Evolutionary conservation across 768 basidiomycete genomes (phyloP).

Genomic region (Rhizopogon roseolus): DNA sequence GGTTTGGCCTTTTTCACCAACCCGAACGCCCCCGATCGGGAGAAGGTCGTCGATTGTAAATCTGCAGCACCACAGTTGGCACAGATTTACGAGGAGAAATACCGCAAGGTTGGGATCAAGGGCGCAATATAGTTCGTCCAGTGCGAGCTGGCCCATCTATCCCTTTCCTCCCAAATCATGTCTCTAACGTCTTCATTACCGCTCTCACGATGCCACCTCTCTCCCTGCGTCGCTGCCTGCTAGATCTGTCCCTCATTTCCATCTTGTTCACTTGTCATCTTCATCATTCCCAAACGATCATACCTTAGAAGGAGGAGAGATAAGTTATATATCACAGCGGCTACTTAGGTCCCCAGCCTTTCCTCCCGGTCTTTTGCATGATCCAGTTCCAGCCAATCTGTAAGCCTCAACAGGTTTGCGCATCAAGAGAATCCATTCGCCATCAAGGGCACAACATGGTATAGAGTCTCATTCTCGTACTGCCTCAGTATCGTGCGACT

Average conservation of each 20-base stretch:
- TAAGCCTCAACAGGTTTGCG: neutral
- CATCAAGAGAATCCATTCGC: neutral
- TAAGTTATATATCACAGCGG: slow-evolving; percentile 1
- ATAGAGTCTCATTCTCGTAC: neutral
- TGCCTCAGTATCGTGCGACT: neutral
- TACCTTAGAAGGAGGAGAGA: slow-evolving; percentile 1
- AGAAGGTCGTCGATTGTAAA: slow-evolving; percentile 73
- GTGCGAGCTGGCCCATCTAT: neutral
- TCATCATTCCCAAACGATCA: neutral
- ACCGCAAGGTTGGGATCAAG: slow-evolving; percentile 84
- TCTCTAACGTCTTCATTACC: slow-evolving; percentile 11
- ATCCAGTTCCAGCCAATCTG: neutral
- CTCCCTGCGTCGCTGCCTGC: neutral
- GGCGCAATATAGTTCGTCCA: slow-evolving; percentile 69
- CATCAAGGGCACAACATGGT: neutral
- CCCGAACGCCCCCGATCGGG: slow-evolving; percentile 52
- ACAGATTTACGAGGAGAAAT: slow-evolving; percentile 72
- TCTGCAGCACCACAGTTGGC: slow-evolving; percentile 49
- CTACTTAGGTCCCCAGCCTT: neutral
- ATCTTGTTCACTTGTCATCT: neutral
- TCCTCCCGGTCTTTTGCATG: neutral
- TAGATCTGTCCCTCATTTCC: neutral
- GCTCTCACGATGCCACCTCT: neutral
- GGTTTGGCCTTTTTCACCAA: slow-evolving; percentile 63
- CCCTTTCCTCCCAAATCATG: slow-evolving; percentile 1